Evolutionary conservation across 2,329 filamentous ascomycete genomes (phyloP).

Genomic region (Lachnellula hyalina): DNA sequence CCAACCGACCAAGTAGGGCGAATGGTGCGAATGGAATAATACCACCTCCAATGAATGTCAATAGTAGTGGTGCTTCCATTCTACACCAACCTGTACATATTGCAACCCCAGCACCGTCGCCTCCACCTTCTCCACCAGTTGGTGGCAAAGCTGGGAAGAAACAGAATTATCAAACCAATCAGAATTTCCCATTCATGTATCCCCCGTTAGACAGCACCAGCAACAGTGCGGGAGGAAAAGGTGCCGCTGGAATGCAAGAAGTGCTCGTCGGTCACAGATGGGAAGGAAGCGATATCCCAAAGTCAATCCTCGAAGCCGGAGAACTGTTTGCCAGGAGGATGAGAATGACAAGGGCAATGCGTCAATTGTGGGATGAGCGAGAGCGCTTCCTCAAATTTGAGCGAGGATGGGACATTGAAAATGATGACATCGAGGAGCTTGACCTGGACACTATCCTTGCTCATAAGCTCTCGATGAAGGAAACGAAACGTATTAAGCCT

Average conservation of each 20-base stretch:
- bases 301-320: constrained; percentile 91
- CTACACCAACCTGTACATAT: constrained; percentile 96
- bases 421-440: constrained; percentile 38
- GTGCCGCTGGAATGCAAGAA: constrained; percentile 73
- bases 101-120: constrained; percentile 93
- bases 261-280: constrained; percentile 75
- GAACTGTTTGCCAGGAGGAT: constrained; percentile 86
- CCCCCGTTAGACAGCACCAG: constrained; percentile 85
- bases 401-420: constrained; percentile 67
- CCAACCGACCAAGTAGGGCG: constrained; percentile 63
- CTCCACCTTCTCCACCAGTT: constrained; percentile 80
- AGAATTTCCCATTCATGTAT: constrained; percentile 97
- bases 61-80: constrained; percentile 67
- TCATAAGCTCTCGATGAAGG: constrained; percentile 38
- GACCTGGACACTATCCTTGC: constrained; percentile 38
- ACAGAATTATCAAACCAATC: constrained; percentile 98
- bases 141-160: constrained; percentile 96
- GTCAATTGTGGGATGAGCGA: constrained; percentile 91
- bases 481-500: constrained; percentile 35
- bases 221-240: constrained; percentile 87
- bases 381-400: constrained; percentile 90
- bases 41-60: constrained; percentile 46
- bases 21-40: constrained; percentile 59
- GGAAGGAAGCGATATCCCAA: constrained; percentile 91
- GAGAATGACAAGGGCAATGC: constrained; percentile 83